Evolutionary conservation across 495 filamentous ascomycete species (phyloP), one percentile per base, ranked within the genome.

Genomic region (Penicillium cataractarum): DNA sequence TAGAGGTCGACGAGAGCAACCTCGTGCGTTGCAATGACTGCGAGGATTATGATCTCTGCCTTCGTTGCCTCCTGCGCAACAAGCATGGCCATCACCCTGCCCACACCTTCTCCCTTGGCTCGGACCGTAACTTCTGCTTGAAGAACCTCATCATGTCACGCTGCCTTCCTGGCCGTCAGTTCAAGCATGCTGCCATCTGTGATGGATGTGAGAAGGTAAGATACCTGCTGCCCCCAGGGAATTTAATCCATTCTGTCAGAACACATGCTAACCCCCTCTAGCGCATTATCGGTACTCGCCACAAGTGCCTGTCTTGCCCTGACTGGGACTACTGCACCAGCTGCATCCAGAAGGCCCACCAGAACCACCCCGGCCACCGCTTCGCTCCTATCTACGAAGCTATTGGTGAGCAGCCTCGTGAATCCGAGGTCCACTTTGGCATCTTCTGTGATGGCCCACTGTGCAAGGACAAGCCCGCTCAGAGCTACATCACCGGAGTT

Each of bases 301-400:
- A 98, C 85, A 99, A 99, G 84, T 99, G 95, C 79, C 82, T 97
- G 65, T 88, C 90, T 68, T 99, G 95, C 82, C 95, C 96, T 32
- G 95, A 99, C 71, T 99, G 91, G 91, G 95, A 99, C 66, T 97
- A 90, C 79, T 99, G 95, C 80, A 83, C 84, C n/a, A 78, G 82
- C 5, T 99, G 95, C 76, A 75, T 90, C 55, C 75, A 81, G 61
- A 85, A 80, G 67, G 88, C 91, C 31, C 65, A 75, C 31, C 80
- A 86, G 67, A 87, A 79, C 57, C 95, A 99, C 71, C 86, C 91
- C 32, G 82, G 84, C 32, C 95, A 99, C 75, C 91, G 96, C 61
- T 97, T 99, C 77, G 92, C 92, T 22, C 86, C 91, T 33, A 85
- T 98, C 55, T 95, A 94, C 65, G 90, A 93, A 55, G 85, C 91